Conservation (phyloP, 345 rosid genomes). For the Salix arbutifolia region DNA sequence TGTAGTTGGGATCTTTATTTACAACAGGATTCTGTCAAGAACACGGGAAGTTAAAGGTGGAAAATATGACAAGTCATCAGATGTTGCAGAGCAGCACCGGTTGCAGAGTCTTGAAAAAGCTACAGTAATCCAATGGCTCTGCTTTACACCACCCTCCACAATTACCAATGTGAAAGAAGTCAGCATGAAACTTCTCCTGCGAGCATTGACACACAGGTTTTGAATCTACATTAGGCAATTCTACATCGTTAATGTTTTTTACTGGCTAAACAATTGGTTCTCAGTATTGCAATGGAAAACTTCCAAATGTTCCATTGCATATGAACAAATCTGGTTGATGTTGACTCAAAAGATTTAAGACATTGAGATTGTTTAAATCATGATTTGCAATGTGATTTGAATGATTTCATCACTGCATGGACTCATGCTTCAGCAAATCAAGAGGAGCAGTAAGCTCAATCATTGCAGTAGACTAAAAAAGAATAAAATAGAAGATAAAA, state of each 20-base stretch:
- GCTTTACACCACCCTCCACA: conserved; percentile 94
- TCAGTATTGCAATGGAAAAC: not conserved
- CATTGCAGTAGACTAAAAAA: no score
- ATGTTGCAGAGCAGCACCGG: conserved; percentile 90
- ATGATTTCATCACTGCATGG: no score
- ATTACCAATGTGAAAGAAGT: conserved; percentile 59
- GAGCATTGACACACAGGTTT: conserved; percentile 79
- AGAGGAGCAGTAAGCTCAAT: no score
- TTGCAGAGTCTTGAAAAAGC: conserved; percentile 94
- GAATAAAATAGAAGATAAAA: no score
- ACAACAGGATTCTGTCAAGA: conserved; percentile 76
- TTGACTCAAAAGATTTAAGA: no score
- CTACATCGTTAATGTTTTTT: not conserved
- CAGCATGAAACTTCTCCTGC: conserved; percentile 65
- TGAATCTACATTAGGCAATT: not conserved
- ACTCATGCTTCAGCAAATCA: no score
- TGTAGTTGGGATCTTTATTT: not conserved
- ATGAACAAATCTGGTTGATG: no score
- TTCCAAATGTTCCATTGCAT: no score
- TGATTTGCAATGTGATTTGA: no score
- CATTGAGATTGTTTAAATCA: no score
- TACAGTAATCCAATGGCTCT: conserved; percentile 89
- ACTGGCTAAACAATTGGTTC: not conserved
- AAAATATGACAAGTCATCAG: conserved; percentile 70
- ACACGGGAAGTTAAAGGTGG: conserved; percentile 77